These are phyloP conservation scores for Trebouxia sp. DNA, from an alignment of 139 green algal species.

Conservation along the genomic window DNA sequence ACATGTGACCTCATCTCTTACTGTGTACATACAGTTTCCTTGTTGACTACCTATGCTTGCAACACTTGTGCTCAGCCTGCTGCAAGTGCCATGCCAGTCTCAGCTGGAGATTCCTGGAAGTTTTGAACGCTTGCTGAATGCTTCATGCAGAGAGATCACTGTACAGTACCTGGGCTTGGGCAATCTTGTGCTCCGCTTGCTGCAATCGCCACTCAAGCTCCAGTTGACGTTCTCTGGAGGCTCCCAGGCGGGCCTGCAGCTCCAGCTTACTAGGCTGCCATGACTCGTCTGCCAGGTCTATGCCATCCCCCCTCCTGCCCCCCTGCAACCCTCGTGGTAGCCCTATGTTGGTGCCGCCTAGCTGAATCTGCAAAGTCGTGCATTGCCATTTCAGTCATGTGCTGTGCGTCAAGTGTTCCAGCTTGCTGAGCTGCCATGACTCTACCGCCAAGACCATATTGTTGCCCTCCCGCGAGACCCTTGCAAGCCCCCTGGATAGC, in stretches of 20 bases:
- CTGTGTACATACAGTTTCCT: too few relatives aligned
- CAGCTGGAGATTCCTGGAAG: too few relatives aligned
- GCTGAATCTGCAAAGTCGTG: not conserved
- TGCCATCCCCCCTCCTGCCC: not conserved
- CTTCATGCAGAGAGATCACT: too few relatives aligned
- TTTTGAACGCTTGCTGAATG: too few relatives aligned
- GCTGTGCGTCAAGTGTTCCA: not conserved
- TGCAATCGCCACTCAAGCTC: conserved; percentile 42
- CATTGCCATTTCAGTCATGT: not conserved
- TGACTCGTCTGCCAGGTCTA: conserved; percentile 28
- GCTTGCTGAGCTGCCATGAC: too few relatives aligned
- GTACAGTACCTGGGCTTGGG: not conserved
- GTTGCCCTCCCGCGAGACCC: too few relatives aligned
- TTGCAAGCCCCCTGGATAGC: too few relatives aligned
- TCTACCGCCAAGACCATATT: too few relatives aligned
- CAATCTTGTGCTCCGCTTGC: conserved; percentile 32
- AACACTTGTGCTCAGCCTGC: too few relatives aligned
- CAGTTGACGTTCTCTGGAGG: conserved; percentile 33
- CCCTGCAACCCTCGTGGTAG: not conserved
- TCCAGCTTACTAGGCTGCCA: conserved; percentile 51
- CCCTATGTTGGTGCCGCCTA: not conserved
- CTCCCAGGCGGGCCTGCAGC: conserved; percentile 41
- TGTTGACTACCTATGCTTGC: too few relatives aligned
- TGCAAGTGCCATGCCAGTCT: too few relatives aligned
- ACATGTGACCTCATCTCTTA: too few relatives aligned